Conservation (phyloP, 2,329 filamentous ascomycete species). For the Plenodomus lindquistii region DNA sequence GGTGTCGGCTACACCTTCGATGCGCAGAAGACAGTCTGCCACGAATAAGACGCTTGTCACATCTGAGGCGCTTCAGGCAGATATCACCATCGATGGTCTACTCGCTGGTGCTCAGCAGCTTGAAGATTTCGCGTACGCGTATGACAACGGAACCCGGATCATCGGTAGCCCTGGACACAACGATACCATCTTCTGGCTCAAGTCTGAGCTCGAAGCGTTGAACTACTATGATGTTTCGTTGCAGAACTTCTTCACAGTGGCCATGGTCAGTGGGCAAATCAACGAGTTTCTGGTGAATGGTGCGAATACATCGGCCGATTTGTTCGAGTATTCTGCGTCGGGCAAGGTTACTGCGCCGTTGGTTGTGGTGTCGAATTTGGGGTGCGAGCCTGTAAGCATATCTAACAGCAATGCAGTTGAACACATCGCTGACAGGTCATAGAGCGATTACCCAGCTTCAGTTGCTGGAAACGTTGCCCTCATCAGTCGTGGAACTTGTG, state of each 20-base stretch:
- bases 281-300: conserved; percentile 27
- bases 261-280: conserved; percentile 24
- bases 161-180: conserved; percentile 46
- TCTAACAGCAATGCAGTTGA: too few relatives aligned
- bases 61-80: conserved; percentile 32
- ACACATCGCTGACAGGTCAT: too few relatives aligned
- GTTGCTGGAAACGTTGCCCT: conserved; percentile 69
- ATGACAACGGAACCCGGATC: conserved; percentile 42
- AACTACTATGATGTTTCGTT: conserved; percentile 44
- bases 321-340: too few relatives aligned
- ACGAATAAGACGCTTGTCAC: conserved; percentile 22
- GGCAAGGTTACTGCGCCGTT: conserved; percentile 31
- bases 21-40: not conserved
- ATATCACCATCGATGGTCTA: conserved; percentile 32
- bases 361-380: conserved; percentile 33
- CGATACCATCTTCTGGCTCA: conserved; percentile 45
- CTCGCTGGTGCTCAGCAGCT: conserved; percentile 36
- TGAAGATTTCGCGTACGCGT: conserved; percentile 45
- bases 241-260: conserved; percentile 30
- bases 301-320: conserved; percentile 31
- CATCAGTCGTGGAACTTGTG: conserved; percentile 69
- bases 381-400: conserved; percentile 37
- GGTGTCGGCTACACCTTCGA: too few relatives aligned
- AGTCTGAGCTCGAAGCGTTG: conserved; percentile 31
- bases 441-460: conserved; percentile 64